These are phyloP conservation scores for Encephalitozoon intestinalis DNA, from an alignment of 371 early-diverging fungal genomes.

Conservation along the genomic window DNA sequence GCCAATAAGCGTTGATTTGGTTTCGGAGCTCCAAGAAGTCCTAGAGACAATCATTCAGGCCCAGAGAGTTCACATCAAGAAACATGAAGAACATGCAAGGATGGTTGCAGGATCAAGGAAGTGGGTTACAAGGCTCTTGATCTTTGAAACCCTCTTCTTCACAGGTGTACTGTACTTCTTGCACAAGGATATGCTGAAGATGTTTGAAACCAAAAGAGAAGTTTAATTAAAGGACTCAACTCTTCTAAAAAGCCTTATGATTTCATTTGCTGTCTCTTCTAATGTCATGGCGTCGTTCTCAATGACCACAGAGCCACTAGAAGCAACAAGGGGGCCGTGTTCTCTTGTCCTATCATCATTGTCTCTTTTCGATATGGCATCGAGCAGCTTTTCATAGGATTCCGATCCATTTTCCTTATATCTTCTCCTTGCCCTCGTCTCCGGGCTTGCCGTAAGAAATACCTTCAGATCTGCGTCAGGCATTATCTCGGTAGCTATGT, in stretches of 20 bases:
- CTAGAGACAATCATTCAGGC: constrained; percentile 28
- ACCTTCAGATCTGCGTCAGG: constrained; percentile 79
- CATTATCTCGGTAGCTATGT: constrained; percentile 76
- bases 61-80: constrained; percentile 36
- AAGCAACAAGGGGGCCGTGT: constrained; percentile 70
- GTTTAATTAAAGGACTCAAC: constrained; percentile 17
- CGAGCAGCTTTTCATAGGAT: constrained; percentile 44
- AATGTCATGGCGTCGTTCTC: constrained; percentile 70
- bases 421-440: constrained; percentile 70
- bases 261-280: constrained; percentile 68
- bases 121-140: constrained; percentile 20
- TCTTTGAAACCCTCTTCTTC: constrained; percentile 39
- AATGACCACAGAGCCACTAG: constrained; percentile 70
- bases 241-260: constrained; percentile 55
- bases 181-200: constrained; percentile 39
- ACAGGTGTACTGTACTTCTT: constrained; percentile 30
- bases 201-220: constrained; percentile 47
- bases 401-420: constrained; percentile 62
- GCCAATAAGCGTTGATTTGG: constrained; percentile 35
- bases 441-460: constrained; percentile 69
- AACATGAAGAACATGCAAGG: constrained; percentile 21
- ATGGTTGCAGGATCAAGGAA: constrained; percentile 29
- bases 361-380: constrained; percentile 64
- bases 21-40: constrained; percentile 32
- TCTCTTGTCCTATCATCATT: constrained; percentile 67